phyloP scores from a whole-genome alignment of 73 alveolate genomes.

The Symbiodinium pilosum region DNA sequence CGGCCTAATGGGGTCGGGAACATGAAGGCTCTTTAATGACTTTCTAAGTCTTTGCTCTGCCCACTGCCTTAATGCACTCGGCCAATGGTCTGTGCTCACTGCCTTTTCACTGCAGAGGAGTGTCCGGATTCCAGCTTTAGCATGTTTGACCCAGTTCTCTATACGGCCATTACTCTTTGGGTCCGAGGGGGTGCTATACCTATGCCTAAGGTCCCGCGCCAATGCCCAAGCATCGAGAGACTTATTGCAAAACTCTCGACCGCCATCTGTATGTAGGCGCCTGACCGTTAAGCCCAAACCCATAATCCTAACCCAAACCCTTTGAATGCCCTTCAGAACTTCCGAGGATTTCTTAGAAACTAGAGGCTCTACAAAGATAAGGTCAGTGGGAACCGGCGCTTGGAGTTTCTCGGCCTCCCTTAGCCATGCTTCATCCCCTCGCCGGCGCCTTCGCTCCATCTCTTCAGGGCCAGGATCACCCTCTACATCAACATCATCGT shows the following conservation, averaged over 20 bases:
- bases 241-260: background rate
- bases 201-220: background rate
- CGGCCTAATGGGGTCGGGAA: background rate
- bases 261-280: background rate
- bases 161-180: background rate
- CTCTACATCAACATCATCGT: too few species aligned
- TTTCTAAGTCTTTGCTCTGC: background rate
- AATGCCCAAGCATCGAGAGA: background rate
- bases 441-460: background rate
- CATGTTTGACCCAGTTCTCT: background rate
- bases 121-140: background rate
- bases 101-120: background rate
- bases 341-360: background rate
- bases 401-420: background rate
- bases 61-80: background rate
- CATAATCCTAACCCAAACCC: background rate
- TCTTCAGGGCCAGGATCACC: background rate
- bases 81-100: background rate
- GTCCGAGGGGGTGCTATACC: background rate
- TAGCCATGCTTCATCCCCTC: background rate
- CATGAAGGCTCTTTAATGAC: background rate
- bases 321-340: background rate
- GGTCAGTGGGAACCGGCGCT: background rate
- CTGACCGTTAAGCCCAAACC: background rate
- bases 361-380: background rate